Evolutionary conservation across 495 filamentous ascomycete genomes (phyloP), one percentile per base, ranked within the genome.

Genomic region (Penicillium macrosclerotiorum): DNA sequence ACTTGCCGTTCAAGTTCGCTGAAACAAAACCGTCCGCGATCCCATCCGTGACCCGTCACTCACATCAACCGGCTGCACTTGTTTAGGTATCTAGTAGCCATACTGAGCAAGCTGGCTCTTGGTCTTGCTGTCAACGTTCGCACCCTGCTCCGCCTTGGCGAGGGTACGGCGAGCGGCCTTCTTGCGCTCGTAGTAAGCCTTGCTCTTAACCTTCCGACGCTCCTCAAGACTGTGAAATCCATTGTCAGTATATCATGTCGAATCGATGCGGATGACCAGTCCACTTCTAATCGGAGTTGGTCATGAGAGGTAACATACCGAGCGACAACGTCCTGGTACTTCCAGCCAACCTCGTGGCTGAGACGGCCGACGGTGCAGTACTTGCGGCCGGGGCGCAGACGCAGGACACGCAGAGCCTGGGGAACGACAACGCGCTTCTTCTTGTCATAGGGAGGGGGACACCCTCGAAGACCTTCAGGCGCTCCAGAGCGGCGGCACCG

Each of bases 391-490:
- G 93, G 93, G 80, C 96, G 91, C 62, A 98, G 80, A 64, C 93
- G 78, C 69, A 98, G 79, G 50, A 97, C 83, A 65, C 93, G 84
- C 56, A 98, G 83, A 57, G 93, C 93, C 83, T 97, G 93, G 65
- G 93, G 93, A 64, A 98, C 93, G 52, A 98, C 93, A 73, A 97
- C 84, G 70, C 95, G 85, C 88, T 98, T 97, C 84, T 94, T 91
- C 78, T 93, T 93, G 81, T 98, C 93, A 67, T 98, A 98, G 60
- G 93, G 92, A 70, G 93, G 90, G 93, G 93, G 60, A 97, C 83
- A 80, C 93, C 93, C 88, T 98, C 93, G 77, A 96, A 98, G 68
- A 94, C 89, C 88, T 97, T 97, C 47, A 98, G 88, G 72, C 93
- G 85, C 81, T 96, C 90, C 72, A 98, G 73, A 52, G 93, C 93